Percentiles rank a stretch among this genome's conserved stretches.
phyloP scores from a whole-genome alignment of 2,329 filamentous ascomycete species.

The Scedosporium dehoogii region DNA sequence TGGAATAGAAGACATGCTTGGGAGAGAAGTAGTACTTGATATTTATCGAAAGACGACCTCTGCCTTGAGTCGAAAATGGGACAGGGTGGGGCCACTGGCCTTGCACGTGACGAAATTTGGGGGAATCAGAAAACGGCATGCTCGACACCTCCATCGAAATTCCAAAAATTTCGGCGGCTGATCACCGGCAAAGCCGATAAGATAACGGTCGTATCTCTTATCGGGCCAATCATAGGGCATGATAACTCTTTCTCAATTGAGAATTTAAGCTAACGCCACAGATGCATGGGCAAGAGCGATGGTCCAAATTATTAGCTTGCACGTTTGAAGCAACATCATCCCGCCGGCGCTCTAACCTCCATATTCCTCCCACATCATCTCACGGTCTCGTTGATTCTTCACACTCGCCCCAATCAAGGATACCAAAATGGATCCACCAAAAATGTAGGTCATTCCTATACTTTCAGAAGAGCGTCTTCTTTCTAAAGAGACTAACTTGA shows the following conservation, averaged over 20 bases:
- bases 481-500: constrained; percentile 10
- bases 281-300: no score
- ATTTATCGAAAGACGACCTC: no score
- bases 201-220: constrained; percentile 7
- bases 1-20: no score
- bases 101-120: no score
- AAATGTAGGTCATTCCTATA: constrained; percentile 29
- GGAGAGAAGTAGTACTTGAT: no score
- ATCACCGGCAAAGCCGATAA: constrained; percentile 11
- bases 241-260: neutral
- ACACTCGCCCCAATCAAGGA: neutral
- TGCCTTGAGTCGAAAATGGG: no score
- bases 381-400: constrained; percentile 1
- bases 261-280: no score
- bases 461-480: neutral
- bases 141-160: constrained; percentile 7
- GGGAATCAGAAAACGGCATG: constrained; percentile 17
- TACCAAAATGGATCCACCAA: constrained; percentile 32
- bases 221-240: constrained; percentile 8
- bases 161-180: constrained; percentile 10
- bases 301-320: no score
- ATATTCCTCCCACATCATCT: neutral
- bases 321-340: no score
- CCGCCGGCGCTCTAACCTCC: no score
- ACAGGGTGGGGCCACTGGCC: no score